These are phyloP conservation scores for Populus ilicifolia DNA, from an alignment of 345 rosid genomes.

Conservation along the genomic window DNA sequence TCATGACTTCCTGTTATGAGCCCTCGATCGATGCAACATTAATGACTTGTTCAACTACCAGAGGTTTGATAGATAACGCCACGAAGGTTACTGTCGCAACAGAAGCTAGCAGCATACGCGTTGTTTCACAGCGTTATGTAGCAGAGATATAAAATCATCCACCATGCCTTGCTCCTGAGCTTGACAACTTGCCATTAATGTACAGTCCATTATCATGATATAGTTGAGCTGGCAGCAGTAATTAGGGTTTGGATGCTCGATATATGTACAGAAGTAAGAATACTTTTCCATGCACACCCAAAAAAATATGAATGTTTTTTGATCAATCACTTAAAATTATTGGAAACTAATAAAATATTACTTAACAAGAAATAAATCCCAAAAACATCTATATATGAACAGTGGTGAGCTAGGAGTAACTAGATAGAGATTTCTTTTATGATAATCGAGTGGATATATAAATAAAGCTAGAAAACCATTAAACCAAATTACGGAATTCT, in stretches of 20 bases:
- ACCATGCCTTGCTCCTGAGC: background rate
- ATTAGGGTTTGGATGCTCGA: background rate
- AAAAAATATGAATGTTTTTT: too few relatives aligned
- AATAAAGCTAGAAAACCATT: too few relatives aligned
- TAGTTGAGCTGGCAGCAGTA: background rate
- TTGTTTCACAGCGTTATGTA: constrained; percentile 2
- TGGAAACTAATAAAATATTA: too few relatives aligned
- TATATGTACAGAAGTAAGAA: background rate
- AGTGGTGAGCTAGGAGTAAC: too few relatives aligned
- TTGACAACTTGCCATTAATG: background rate
- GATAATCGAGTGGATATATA: too few relatives aligned
- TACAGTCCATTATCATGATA: background rate
- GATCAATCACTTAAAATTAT: too few relatives aligned
- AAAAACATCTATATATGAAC: background rate
- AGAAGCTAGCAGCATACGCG: background rate
- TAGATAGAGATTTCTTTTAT: background rate
- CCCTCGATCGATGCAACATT: constrained; percentile 19
- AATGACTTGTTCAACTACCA: constrained; percentile 28
- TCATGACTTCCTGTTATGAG: background rate
- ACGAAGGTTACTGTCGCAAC: background rate
- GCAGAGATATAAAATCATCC: background rate
- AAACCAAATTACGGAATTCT: too few relatives aligned
- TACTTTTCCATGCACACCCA: background rate
- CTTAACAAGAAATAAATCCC: background rate
- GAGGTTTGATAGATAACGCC: constrained; percentile 5